Evolutionary conservation across 768 basidiomycete species (phyloP).

Genomic region (Boletus insuetus): DNA sequence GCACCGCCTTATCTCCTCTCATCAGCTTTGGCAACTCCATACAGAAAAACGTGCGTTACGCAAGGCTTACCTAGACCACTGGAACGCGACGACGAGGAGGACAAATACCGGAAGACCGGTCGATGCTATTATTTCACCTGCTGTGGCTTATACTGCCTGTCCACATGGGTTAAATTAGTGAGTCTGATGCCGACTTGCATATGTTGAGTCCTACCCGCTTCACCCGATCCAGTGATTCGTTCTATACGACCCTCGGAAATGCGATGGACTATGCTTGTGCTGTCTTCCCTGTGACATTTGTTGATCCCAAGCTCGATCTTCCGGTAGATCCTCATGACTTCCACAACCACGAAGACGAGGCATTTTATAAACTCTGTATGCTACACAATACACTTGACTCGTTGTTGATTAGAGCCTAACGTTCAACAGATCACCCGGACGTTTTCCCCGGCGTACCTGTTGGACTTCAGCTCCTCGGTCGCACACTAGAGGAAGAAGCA

Average conservation of each 20-base stretch:
- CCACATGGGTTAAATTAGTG: slow-evolving; percentile 45
- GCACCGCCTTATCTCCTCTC: not conserved
- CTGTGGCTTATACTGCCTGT: slow-evolving; percentile 39
- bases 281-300: slow-evolving; percentile 48
- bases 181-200: slow-evolving; percentile 10
- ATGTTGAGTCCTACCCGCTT: slow-evolving; percentile 15
- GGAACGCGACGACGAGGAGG: slow-evolving; percentile 40
- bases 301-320: slow-evolving; percentile 41
- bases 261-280: slow-evolving; percentile 43
- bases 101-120: slow-evolving; percentile 51
- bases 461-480: slow-evolving; percentile 47
- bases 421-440: slow-evolving; percentile 41
- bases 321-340: slow-evolving; percentile 37
- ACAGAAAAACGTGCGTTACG: slow-evolving; percentile 38
- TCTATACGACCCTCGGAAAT: slow-evolving; percentile 49
- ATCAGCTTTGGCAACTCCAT: slow-evolving; percentile 47
- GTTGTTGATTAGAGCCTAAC: not conserved
- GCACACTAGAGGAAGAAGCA: slow-evolving; percentile 50
- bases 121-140: slow-evolving; percentile 51
- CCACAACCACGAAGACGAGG: slow-evolving; percentile 41
- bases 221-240: slow-evolving; percentile 30
- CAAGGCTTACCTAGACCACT: slow-evolving; percentile 47
- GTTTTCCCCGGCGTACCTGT: slow-evolving; percentile 45
- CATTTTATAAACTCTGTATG: slow-evolving; percentile 45
- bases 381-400: not conserved